Evolutionary conservation across 345 rosid species (phyloP).

Genomic region (Citrus trifoliata): DNA sequence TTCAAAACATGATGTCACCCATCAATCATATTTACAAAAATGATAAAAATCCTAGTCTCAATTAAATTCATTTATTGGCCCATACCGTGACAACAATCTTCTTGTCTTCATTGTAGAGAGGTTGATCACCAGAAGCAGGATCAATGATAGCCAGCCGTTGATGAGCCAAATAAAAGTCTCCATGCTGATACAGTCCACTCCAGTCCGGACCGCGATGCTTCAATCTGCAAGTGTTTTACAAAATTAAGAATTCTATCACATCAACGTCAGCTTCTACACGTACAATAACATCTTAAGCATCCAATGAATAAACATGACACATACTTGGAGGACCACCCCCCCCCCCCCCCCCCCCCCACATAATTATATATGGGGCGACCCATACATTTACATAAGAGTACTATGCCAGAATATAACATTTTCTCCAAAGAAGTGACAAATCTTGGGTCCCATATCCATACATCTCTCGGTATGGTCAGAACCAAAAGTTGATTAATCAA

Average conservation of each 20-base stretch:
- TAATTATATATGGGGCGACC: too few species aligned
- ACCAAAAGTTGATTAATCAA: neutral
- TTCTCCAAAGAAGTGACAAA: neutral
- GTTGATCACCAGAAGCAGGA: conserved; percentile 96
- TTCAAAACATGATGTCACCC: neutral
- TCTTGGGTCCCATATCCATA: conserved; percentile 4
- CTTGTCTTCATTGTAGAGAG: conserved; percentile 85
- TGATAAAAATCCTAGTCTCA: neutral
- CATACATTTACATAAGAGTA: neutral
- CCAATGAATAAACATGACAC: neutral
- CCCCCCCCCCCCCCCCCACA: too few species aligned
- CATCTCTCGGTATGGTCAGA: neutral
- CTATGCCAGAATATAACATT: neutral
- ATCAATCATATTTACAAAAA: neutral
- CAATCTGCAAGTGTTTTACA: conserved; percentile 41
- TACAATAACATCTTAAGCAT: neutral
- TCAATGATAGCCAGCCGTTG: conserved; percentile 91
- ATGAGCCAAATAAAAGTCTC: conserved; percentile 72
- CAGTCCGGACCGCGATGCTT: conserved; percentile 99
- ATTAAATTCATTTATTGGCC: neutral
- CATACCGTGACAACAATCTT: conserved; percentile 75
- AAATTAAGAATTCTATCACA: neutral
- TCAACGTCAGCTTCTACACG: neutral
- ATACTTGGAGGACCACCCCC: neutral
- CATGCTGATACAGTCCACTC: conserved; percentile 87